Conservation (phyloP, 768 basidiomycete species). For the Mycena vitilis region DNA sequence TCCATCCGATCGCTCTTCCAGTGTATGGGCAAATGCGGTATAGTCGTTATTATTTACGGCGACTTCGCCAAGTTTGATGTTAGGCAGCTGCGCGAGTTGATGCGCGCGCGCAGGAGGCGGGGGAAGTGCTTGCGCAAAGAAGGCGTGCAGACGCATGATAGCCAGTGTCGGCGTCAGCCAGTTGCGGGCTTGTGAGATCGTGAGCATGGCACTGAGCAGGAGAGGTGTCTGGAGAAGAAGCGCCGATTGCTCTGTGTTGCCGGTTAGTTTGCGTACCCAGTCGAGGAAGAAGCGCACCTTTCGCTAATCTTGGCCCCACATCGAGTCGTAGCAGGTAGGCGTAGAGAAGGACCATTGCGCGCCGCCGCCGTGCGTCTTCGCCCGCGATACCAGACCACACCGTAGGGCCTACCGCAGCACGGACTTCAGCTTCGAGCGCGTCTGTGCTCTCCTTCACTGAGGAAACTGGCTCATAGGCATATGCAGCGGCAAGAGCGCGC, state of each 20-base stretch:
- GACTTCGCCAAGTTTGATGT: conserved; percentile 67
- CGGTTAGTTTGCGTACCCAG: not conserved
- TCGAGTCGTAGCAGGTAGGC: conserved; percentile 84
- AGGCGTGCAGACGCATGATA: conserved; percentile 85
- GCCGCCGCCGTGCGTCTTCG: conserved; percentile 54
- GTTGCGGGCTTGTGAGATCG: conserved; percentile 85
- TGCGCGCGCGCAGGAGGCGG: conserved; percentile 60
- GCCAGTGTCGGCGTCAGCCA: conserved; percentile 87
- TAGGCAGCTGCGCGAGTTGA: conserved; percentile 82
- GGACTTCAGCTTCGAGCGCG: conserved; percentile 64
- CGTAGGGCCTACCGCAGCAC: conserved; percentile 58
- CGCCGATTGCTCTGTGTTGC: conserved; percentile 71
- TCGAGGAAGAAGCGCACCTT: conserved; percentile 62
- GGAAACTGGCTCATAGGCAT: conserved; percentile 63
- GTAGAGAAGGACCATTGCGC: conserved; percentile 81
- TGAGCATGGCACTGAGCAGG: conserved; percentile 83
- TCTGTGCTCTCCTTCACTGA: conserved; percentile 45
- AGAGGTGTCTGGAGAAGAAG: conserved; percentile 79
- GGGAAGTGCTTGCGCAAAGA: conserved; percentile 84
- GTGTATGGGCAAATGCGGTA: conserved; percentile 56
- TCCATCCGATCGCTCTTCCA: conserved; percentile 66
- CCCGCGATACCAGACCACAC: conserved; percentile 62
- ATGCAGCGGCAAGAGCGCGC: conserved; percentile 74
- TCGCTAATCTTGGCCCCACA: conserved; percentile 62
- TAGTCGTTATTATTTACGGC: conserved; percentile 55